Evolutionary conservation across 169 alveolate genomes (phyloP).

Genomic region (Cryptosporidium canis): DNA sequence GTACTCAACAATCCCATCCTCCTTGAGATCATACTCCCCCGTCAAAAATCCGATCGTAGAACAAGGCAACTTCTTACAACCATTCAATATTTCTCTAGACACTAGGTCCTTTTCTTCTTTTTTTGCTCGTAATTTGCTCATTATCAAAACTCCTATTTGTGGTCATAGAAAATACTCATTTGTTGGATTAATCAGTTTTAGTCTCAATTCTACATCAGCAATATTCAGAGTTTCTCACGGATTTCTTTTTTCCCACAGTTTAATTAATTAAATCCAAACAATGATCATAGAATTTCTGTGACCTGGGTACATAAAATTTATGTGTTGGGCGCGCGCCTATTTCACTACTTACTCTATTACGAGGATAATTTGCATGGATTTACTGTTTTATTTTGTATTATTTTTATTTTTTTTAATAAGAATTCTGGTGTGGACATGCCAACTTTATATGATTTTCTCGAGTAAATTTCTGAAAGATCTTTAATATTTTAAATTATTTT

Average conservation of each 20-base stretch:
- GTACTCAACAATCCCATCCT: constrained; percentile 16
- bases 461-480: neutral
- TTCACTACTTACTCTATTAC: constrained; percentile 24
- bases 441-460: neutral
- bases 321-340: constrained; percentile 19
- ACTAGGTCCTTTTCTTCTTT: constrained; percentile 15
- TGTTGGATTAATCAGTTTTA: constrained; percentile 21
- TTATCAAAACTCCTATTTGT: constrained; percentile 13
- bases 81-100: neutral
- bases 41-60: constrained; percentile 41
- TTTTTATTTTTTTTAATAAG: neutral
- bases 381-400: neutral
- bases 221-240: neutral
- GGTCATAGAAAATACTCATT: constrained; percentile 28
- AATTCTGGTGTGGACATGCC: neutral
- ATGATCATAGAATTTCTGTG: constrained; percentile 1
- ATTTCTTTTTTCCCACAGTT: neutral
- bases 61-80: constrained; percentile 1
- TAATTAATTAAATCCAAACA: constrained; percentile 30
- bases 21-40: constrained; percentile 54
- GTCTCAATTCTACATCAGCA: constrained; percentile 16
- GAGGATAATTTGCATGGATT: constrained; percentile 58
- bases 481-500: neutral
- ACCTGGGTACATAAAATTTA: constrained; percentile 5
- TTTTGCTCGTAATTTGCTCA: neutral